A percentile compares a stretch with the other conserved stretches of the same genome.
Conservation (phyloP, 2,329 filamentous ascomycete species). For the Alternaria postmessia region DNA sequence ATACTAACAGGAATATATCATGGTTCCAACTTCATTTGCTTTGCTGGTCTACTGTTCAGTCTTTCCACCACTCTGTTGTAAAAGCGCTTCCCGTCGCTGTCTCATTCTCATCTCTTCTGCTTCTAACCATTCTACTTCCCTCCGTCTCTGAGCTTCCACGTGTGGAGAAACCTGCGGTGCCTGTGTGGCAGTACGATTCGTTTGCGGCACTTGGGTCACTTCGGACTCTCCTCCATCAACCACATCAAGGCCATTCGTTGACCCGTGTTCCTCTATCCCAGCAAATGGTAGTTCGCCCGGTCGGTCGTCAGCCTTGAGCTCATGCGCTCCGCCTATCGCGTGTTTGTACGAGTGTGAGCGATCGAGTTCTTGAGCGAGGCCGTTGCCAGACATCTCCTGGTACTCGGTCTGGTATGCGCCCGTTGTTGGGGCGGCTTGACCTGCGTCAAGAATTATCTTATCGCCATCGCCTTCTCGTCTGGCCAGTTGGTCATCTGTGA, state of each 20-base stretch:
- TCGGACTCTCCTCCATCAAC: too few relatives aligned
- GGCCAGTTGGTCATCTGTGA: neutral
- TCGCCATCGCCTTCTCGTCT: neutral
- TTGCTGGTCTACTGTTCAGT: neutral
- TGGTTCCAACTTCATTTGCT: neutral
- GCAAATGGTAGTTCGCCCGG: neutral
- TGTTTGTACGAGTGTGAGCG: neutral
- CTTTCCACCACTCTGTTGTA: neutral
- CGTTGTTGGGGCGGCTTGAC: fast-evolving
- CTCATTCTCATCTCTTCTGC: slow-evolving; percentile 16
- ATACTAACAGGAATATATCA: neutral
- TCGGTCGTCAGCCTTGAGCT: neutral
- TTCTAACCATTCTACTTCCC: slow-evolving; percentile 19
- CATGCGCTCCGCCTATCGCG: fast-evolving
- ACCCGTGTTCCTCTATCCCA: neutral
- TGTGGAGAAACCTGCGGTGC: neutral
- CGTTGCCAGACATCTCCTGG: neutral
- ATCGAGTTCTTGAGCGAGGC: neutral
- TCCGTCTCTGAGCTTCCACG: slow-evolving; percentile 10
- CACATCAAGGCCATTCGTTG: neutral
- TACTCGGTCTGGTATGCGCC: neutral
- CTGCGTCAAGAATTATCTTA: neutral
- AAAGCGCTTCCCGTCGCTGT: slow-evolving; percentile 7
- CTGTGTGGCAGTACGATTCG: neutral
- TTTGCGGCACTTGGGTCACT: neutral